Evolutionary conservation across 371 early-diverging fungal species (phyloP), one percentile per base, ranked within the genome.

Genomic region (Paraphysoderma sedebokerense): DNA sequence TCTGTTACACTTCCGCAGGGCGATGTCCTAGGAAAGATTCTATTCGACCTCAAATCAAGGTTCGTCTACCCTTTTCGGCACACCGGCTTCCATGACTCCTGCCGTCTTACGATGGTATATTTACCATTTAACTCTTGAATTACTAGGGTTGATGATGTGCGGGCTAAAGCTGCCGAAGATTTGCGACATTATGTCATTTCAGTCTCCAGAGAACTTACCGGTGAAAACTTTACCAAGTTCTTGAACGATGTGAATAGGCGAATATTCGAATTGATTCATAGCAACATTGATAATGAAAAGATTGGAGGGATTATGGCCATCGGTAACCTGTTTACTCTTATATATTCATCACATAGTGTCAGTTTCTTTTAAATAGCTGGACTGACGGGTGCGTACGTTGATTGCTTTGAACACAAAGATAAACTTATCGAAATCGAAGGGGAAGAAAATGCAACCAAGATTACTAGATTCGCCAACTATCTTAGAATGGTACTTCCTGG

Each of bases 401-500:
- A n/a, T n/a, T n/a, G n/a, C n/a, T n/a, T n/a, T n/a, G n/a, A n/a
- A n/a, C n/a, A 5, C 20, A 13, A 64, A 86, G 88, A 90, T 58
- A 72, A 76, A 42, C 60, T 92, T 44, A 85, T 89, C 46, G 88
- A 84, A 30, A 70, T 87, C 27, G 87, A 87, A 48, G 73, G 74
- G 22, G 87, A 89, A 53, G 83, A 86, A 48, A 85, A 82, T 60
- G 78, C 86, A n/a, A 78, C 73, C 34, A 79, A 80, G 54, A 62
- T 74, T 26, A 72, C 79, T 3, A 77, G 88, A 31, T 89, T 85
- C 52, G 80, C 86, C 22, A 87, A 85, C 56, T 89, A 86, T 53
- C 60, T 92, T 36, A 73, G 82, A n/a, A 74, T 71, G 33, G 76
- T 87, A 29, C 67, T 92, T 38, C 88, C 87, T 0, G 79, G 85